phyloP scores from a whole-genome alignment of 208 protist species.

The Leishmania guyanensis region DNA sequence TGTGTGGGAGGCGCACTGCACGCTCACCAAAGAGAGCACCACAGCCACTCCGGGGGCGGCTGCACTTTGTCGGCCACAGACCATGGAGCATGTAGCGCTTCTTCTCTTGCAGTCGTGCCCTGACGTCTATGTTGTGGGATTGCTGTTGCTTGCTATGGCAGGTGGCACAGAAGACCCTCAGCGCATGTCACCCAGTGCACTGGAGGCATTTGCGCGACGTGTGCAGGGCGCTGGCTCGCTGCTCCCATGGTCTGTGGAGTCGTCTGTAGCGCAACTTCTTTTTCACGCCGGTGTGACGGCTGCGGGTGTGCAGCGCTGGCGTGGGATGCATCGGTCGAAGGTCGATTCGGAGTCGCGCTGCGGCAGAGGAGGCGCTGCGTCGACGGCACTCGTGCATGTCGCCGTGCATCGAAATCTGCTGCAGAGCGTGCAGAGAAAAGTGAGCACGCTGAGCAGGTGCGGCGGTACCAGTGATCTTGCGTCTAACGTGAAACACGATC shows the following conservation, averaged over 20 bases:
- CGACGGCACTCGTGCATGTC: constrained; percentile 36
- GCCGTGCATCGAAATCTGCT: constrained; percentile 19
- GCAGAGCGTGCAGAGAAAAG: neutral
- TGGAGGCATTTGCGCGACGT: neutral
- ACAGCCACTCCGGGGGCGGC: neutral
- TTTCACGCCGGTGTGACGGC: constrained; percentile 21
- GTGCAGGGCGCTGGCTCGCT: neutral
- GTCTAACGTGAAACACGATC: neutral
- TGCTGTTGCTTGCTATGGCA: constrained; percentile 12
- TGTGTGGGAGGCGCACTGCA: neutral
- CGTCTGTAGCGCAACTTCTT: constrained; percentile 21
- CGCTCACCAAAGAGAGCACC: neutral
- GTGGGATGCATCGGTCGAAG: neutral
- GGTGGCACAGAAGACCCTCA: neutral
- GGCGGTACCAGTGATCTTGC: neutral
- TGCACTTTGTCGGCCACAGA: neutral
- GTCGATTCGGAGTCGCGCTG: neutral
- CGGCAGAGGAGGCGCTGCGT: constrained; percentile 1
- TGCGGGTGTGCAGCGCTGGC: constrained; percentile 13
- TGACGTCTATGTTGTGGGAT: constrained; percentile 11
- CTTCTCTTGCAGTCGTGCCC: constrained; percentile 18
- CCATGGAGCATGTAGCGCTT: constrained; percentile 9
- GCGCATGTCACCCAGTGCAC: neutral
- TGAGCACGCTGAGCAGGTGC: neutral
- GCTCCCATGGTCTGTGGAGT: constrained; percentile 22